Conservation (phyloP, 345 rosid genomes). For the Limnanthes douglasii region DNA sequence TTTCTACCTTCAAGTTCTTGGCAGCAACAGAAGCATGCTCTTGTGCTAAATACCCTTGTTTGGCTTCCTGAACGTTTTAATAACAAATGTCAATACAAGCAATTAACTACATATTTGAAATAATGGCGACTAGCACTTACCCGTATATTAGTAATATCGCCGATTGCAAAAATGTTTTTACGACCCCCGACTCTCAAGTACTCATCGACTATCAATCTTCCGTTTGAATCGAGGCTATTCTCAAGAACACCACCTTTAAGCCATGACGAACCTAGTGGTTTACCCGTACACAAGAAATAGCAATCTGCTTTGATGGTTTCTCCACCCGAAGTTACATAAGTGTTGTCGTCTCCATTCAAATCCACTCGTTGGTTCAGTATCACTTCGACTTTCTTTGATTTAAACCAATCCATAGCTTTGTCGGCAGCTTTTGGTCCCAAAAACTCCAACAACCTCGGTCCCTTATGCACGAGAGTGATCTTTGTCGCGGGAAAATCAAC, state of each 20-base stretch:
- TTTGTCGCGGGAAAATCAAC: slow-evolving; percentile 68
- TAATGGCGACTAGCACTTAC: too few relatives aligned
- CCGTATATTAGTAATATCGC: slow-evolving; percentile 55
- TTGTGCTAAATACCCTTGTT: slow-evolving; percentile 70
- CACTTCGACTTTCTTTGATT: slow-evolving; percentile 55
- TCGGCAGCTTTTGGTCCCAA: slow-evolving; percentile 51
- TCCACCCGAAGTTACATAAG: slow-evolving; percentile 41
- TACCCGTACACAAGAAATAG: slow-evolving; percentile 57
- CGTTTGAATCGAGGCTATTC: slow-evolving; percentile 36
- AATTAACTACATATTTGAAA: too few relatives aligned
- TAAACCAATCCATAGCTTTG: slow-evolving; percentile 60
- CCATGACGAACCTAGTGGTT: slow-evolving; percentile 57
- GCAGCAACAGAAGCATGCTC: slow-evolving; percentile 44
- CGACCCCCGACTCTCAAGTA: slow-evolving; percentile 36
- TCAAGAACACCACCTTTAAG: slow-evolving; percentile 36
- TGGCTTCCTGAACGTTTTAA: slow-evolving; percentile 74
- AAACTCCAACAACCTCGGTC: slow-evolving; percentile 72
- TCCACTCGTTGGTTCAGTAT: slow-evolving; percentile 51
- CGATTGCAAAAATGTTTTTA: slow-evolving; percentile 49
- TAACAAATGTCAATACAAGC: too few relatives aligned
- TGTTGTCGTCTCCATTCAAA: slow-evolving; percentile 32
- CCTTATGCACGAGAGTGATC: slow-evolving; percentile 64
- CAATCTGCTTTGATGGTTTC: slow-evolving; percentile 58
- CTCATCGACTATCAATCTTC: slow-evolving; percentile 69
- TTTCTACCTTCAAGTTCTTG: slow-evolving; percentile 53